Evolutionary conservation across 2,329 filamentous ascomycete species (phyloP).

Genomic region (Fusarium sp.): DNA sequence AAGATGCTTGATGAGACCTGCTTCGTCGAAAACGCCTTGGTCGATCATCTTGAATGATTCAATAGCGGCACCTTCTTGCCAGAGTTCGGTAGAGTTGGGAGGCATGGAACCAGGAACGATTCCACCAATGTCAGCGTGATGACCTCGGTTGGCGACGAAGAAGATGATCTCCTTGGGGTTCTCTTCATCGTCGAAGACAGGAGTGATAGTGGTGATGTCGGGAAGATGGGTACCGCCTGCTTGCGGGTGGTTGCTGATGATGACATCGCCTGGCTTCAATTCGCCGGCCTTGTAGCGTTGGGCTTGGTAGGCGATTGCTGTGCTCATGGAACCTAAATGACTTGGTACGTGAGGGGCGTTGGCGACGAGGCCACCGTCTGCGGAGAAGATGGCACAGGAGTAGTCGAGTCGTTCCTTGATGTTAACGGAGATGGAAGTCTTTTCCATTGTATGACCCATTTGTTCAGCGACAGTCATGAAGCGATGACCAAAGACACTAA

Average conservation of each 20-base stretch:
- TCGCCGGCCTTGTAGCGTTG: conserved; percentile 36
- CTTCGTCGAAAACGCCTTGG: conserved; percentile 49
- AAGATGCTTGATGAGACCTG: conserved; percentile 70
- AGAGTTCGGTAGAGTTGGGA: conserved; percentile 70
- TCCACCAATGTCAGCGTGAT: conserved; percentile 59
- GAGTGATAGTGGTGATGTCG: conserved; percentile 46
- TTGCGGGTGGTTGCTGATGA: conserved; percentile 46
- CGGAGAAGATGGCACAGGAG: conserved; percentile 81
- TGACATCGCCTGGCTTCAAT: conserved; percentile 37
- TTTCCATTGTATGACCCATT: conserved; percentile 81
- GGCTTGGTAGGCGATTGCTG: conserved; percentile 39
- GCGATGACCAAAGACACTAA: conserved; percentile 80
- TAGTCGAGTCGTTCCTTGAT: conserved; percentile 85
- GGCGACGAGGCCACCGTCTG: conserved; percentile 57
- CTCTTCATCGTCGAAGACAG: conserved; percentile 48
- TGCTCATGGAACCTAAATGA: conserved; percentile 40
- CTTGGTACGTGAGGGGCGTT: conserved; percentile 40
- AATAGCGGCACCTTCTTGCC: conserved; percentile 68
- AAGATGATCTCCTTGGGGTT: conserved; percentile 49
- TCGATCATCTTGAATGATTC: conserved; percentile 53
- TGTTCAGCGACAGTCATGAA: conserved; percentile 88
- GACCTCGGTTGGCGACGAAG: conserved; percentile 49
- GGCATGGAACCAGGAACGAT: conserved; percentile 83
- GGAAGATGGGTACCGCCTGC: conserved; percentile 44
- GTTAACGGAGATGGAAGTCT: conserved; percentile 80